A percentile compares a stretch with the other conserved stretches of the same genome.
Evolutionary conservation across 2,329 filamentous ascomycete genomes (phyloP).

Genomic region (Eurotiales sp.): DNA sequence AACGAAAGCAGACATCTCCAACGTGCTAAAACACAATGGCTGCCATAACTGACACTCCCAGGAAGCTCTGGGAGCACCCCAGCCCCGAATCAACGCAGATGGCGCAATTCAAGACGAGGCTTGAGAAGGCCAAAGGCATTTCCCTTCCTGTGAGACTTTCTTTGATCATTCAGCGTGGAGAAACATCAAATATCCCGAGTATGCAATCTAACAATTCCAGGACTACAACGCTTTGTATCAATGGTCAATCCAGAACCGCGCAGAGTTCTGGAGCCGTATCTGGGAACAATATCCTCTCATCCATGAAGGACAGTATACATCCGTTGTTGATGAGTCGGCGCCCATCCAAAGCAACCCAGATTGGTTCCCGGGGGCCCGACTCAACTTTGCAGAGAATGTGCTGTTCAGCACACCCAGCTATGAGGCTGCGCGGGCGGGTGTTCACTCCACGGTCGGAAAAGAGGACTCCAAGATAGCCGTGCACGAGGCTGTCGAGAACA

Average conservation of each 20-base stretch:
- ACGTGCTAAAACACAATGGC: slow-evolving; percentile 4
- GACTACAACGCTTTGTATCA: slow-evolving; percentile 66
- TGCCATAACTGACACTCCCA: slow-evolving; percentile 32
- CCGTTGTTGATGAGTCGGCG: slow-evolving; percentile 64
- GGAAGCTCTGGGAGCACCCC: slow-evolving; percentile 67
- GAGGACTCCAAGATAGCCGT: slow-evolving; percentile 67
- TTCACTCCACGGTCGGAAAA: slow-evolving; percentile 57
- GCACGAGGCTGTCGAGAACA: slow-evolving; percentile 56
- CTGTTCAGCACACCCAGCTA: slow-evolving; percentile 55
- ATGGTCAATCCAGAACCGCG: slow-evolving; percentile 62
- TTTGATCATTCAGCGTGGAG: no score
- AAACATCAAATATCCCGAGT: no score
- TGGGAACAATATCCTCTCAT: slow-evolving; percentile 61
- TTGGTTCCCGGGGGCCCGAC: slow-evolving; percentile 70
- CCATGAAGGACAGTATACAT: slow-evolving; percentile 56
- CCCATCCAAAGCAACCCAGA: slow-evolving; percentile 68
- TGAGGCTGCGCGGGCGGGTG: slow-evolving; percentile 38
- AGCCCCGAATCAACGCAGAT: slow-evolving; percentile 60
- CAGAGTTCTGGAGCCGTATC: slow-evolving; percentile 63
- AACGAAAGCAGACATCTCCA: no score
- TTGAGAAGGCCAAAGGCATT: slow-evolving; percentile 57
- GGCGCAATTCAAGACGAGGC: slow-evolving; percentile 62
- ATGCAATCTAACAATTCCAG: slow-evolving; percentile 39
- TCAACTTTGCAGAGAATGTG: slow-evolving; percentile 80
- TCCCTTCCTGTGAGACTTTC: slow-evolving; percentile 62